Base-by-base conservation (phyloP, 75 land plant species). In the Chamaecyparis obtusa region DNA sequence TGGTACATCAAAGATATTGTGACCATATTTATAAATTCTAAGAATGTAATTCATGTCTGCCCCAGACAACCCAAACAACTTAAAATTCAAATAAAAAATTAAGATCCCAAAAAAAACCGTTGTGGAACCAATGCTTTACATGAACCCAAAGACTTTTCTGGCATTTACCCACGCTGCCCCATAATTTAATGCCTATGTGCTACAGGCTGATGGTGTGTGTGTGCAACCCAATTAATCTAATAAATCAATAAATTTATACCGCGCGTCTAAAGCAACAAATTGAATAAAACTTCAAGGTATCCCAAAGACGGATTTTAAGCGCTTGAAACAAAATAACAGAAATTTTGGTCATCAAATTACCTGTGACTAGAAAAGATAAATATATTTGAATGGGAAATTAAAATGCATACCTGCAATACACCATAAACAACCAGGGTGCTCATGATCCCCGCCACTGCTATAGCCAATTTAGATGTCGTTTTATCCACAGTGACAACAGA, bases 391-490 rank as follows among this genome's bases (percentile, higher is more conserved):
- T 19, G 39, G 24, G 19, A 77, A 39, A 37, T 19, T 17, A 78
- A 41, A 19, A 43, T n/a, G 1, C 51, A 30, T 69, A 93, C 99
- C 99, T 97, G 99, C 49, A 94, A 85, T 24, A 96, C 88, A 35
- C 99, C 99, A 55, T 97, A 97, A 84, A 96, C 86, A 82, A 97
- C 87, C 41, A 97, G 98, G 39, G 98, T 95, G 89, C 89, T 88
- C 99, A 97, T 94, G 88, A 97, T 93, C 33, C 99, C 98, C 21
- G 85, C 30, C 35, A 97, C 93, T 72, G 99, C 94, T 37, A 93
- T 86, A 8, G 84, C 89, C 78, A 91, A 87, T 87, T 94, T 93
- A 35, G 89, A 84, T 14, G 89, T 44, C 64, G 56, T 89, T 33
- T 46, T 89, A 74, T 93, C 92, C 78, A 83, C 87, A 85, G 19